Evolutionary conservation across 306 rosid genomes (phyloP), one percentile per base, ranked within the genome.

Genomic region (Cucurbita ficifolia): DNA sequence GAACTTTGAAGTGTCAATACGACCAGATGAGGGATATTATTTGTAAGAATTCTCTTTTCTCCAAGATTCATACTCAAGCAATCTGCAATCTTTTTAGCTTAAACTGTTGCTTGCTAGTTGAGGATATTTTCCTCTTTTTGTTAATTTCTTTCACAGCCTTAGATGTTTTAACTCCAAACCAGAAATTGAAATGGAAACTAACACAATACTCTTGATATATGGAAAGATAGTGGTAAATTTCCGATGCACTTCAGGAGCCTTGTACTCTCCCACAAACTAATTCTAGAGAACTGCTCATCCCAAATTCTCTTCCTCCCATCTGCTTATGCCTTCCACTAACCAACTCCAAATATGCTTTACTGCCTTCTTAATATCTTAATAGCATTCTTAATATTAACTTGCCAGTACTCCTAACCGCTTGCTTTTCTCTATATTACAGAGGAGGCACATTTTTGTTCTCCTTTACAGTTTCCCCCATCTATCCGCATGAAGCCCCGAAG

Each of bases 401-500:
- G n/a, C 49, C 2, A 39, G 8, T 62, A 1, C 13, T 59, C 43
- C 65, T 33, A 35, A 59, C 35, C 6, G 39, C 54, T 67, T 22
- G 55, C 53, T 43, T 45, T 46, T 46, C 35, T 56, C 71, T 46
- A 3, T 29, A 46, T 79, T 80, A 49, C 88, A 88, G 98, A 55
- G 90, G 96, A 14, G 98, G 96, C 63, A 81, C 86, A 22, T 92
- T 90, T 81, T 81, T 81, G 78, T 92, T 92, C 79, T 72, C 96
- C 71, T 92, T 92, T 78, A 84, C 86, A 76, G 96, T 92, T 65
- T 86, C 86, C 63, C 86, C 92, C 64, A 79, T 86, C 80, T 88
- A 93, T 84, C 98, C 98, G 29, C 93, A 93, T 10, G 96, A 93
- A 80, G 96, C 96, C 72, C 96, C 93, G 14, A 93, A 93, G 82